Percentiles rank a stretch among this genome's conserved stretches.
These are phyloP conservation scores for Aspergillus steynii DNA, from an alignment of 495 filamentous ascomycete species.

Conservation along the genomic window DNA sequence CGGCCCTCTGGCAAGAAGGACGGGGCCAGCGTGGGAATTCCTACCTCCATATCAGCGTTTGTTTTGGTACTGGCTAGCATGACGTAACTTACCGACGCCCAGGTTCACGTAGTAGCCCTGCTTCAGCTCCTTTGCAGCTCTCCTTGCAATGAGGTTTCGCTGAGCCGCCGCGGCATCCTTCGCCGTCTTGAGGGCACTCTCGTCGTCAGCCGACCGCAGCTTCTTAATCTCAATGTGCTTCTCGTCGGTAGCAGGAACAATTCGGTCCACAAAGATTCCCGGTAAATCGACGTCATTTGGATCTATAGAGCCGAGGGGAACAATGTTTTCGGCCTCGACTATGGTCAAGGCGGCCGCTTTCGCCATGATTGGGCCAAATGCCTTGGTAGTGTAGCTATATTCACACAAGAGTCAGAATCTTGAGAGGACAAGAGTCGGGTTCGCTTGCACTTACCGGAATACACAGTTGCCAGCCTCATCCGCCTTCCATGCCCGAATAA, in stretches of 20 bases:
- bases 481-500: constrained; percentile 83
- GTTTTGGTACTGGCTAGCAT: not conserved
- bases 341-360: constrained; percentile 85
- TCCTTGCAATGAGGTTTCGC: constrained; percentile 75
- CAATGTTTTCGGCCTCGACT: constrained; percentile 90
- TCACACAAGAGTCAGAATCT: constrained; percentile 7
- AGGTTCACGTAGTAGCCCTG: constrained; percentile 93
- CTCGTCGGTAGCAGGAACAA: constrained; percentile 70
- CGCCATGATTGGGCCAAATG: constrained; percentile 86
- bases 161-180: constrained; percentile 64
- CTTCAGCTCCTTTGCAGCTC: constrained; percentile 91
- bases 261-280: constrained; percentile 84
- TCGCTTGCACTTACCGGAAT: constrained; percentile 63
- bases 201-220: constrained; percentile 57
- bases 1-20: constrained; percentile 75
- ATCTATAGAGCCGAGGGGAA: constrained; percentile 76
- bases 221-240: constrained; percentile 87
- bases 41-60: constrained; percentile 11
- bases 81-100: constrained; percentile 73
- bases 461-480: constrained; percentile 87
- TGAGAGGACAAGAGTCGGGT: constrained; percentile 53
- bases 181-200: constrained; percentile 49
- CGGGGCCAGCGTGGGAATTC: constrained; percentile 85
- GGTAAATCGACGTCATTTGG: constrained; percentile 82
- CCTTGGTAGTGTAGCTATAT: constrained; percentile 48